Percentiles rank a stretch among this genome's conserved stretches.
Conservation (phyloP, 352 stramenopile species). For the Phytophthora melonis region DNA sequence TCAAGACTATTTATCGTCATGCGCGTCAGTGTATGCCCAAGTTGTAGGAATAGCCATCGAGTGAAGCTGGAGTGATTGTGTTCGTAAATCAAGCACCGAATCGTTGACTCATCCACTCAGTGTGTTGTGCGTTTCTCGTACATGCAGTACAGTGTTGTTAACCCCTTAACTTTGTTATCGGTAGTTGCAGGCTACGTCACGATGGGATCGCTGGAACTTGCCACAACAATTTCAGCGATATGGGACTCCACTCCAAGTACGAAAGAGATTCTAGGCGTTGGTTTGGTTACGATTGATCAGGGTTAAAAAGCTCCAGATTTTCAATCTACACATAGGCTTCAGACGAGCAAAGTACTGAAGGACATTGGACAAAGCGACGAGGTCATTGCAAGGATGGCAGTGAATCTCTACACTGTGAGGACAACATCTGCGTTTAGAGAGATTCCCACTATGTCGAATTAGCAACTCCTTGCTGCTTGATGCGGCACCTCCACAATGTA, state of each 20-base stretch:
- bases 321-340: constrained; percentile 81
- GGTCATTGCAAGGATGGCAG: too few relatives aligned
- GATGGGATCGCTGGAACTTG: too few relatives aligned
- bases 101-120: neutral
- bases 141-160: too few relatives aligned
- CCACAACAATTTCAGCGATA: too few relatives aligned
- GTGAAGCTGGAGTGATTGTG: neutral
- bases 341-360: too few relatives aligned
- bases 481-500: constrained; percentile 6
- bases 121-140: too few relatives aligned
- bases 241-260: too few relatives aligned
- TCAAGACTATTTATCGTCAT: constrained; percentile 33
- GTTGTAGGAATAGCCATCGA: neutral
- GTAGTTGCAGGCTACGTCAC: too few relatives aligned
- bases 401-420: constrained; percentile 54
- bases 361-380: too few relatives aligned
- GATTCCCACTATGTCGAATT: constrained; percentile 87
- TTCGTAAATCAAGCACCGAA: neutral
- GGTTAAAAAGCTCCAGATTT: constrained; percentile 87
- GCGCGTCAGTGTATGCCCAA: neutral
- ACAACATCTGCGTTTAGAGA: constrained; percentile 76
- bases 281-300: constrained; percentile 64
- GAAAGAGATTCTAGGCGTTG: too few relatives aligned
- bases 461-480: constrained; percentile 62
- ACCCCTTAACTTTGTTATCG: too few relatives aligned